Conservation (phyloP, 2,329 filamentous ascomycete genomes). For the Exophiala viscosa region DNA sequence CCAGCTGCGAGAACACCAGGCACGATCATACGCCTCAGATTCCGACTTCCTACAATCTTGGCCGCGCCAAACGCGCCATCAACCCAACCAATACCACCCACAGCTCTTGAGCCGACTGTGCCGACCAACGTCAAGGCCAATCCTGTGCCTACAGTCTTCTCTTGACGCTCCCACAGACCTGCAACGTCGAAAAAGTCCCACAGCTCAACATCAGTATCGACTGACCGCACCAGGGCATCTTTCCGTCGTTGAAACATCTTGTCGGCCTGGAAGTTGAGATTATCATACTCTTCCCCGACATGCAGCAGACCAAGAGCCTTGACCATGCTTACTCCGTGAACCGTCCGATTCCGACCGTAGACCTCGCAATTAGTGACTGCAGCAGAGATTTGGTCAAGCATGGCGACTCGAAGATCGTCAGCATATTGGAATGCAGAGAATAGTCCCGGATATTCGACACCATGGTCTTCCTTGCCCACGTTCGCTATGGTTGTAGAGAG, state of each 20-base stretch:
- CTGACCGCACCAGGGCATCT: slow-evolving; percentile 76
- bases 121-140: slow-evolving; percentile 91
- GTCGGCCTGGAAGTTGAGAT: slow-evolving; percentile 83
- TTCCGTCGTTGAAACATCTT: slow-evolving; percentile 88
- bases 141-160: slow-evolving; percentile 89
- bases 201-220: slow-evolving; percentile 82
- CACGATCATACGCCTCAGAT: slow-evolving; percentile 73
- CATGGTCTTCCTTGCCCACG: slow-evolving; percentile 72
- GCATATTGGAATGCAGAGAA: slow-evolving; percentile 86
- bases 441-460: slow-evolving; percentile 81
- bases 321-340: slow-evolving; percentile 77
- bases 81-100: slow-evolving; percentile 84
- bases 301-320: slow-evolving; percentile 85
- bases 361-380: slow-evolving; percentile 80
- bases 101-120: slow-evolving; percentile 73
- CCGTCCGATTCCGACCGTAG: slow-evolving; percentile 72
- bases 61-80: slow-evolving; percentile 79
- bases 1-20: slow-evolving; percentile 75
- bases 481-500: slow-evolving; percentile 71
- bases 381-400: slow-evolving; percentile 80
- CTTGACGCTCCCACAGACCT: slow-evolving; percentile 79
- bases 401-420: slow-evolving; percentile 85
- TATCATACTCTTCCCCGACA: slow-evolving; percentile 79
- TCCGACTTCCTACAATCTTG: slow-evolving; percentile 76
- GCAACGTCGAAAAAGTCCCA: slow-evolving; percentile 91